These are phyloP conservation scores for Alternaria sp. DNA, from an alignment of 2,329 filamentous ascomycete species.

Conservation along the genomic window DNA sequence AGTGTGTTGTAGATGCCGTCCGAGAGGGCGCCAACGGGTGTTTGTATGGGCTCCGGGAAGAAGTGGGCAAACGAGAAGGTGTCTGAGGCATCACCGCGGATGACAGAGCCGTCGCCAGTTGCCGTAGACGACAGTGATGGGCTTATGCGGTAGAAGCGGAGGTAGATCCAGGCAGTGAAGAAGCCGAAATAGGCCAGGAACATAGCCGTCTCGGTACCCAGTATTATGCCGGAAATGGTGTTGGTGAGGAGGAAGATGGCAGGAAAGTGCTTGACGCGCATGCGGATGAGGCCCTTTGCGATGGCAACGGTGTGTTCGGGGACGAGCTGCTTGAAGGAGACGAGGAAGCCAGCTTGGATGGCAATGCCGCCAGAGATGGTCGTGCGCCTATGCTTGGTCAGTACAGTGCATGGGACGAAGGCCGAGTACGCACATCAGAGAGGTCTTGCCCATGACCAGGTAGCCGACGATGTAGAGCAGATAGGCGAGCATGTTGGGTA, in stretches of 20 bases:
- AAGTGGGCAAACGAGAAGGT: slow-evolving; percentile 96
- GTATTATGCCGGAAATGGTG: slow-evolving; percentile 66
- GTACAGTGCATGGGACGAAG: slow-evolving; percentile 3
- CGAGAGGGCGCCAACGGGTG: slow-evolving; percentile 74
- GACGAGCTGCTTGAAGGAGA: slow-evolving; percentile 96
- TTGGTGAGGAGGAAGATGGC: slow-evolving; percentile 78
- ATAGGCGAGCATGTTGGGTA: slow-evolving; percentile 81
- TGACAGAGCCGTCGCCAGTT: slow-evolving; percentile 58
- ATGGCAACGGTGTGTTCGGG: slow-evolving; percentile 96
- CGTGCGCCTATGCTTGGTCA: slow-evolving; percentile 63
- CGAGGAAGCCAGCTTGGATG: slow-evolving; percentile 90
- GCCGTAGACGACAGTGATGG: slow-evolving; percentile 62
- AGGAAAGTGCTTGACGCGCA: slow-evolving; percentile 83
- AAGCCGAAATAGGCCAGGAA: slow-evolving; percentile 83
- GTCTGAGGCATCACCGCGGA: slow-evolving; percentile 92
- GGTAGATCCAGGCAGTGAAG: slow-evolving; percentile 89
- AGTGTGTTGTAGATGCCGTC: slow-evolving; percentile 76
- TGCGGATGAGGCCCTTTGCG: slow-evolving; percentile 84
- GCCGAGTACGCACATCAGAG: slow-evolving; percentile 67
- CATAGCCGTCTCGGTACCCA: slow-evolving; percentile 77
- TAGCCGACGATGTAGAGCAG: slow-evolving; percentile 76
- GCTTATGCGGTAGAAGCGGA: slow-evolving; percentile 88
- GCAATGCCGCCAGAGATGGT: slow-evolving; percentile 88
- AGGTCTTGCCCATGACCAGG: slow-evolving; percentile 69
- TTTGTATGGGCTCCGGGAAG: slow-evolving; percentile 85